phyloP scores from a whole-genome alignment of 441 rosid species.

The Bruguiera hainesii region DNA sequence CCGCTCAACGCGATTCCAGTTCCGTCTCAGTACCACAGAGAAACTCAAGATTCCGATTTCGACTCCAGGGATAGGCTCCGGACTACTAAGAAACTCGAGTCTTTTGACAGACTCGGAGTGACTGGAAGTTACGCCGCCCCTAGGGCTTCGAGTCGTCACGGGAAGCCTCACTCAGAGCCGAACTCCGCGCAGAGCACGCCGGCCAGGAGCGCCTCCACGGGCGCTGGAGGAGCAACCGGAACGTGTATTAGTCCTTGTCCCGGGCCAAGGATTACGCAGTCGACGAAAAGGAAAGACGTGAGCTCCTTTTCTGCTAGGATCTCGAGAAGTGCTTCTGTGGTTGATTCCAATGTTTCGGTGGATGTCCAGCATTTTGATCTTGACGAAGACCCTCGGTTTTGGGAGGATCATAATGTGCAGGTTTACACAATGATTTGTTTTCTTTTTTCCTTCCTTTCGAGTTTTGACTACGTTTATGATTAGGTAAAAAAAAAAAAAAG shows the following conservation, averaged over 20 bases:
- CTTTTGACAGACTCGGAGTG: slow-evolving; percentile 17
- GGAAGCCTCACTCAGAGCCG: slow-evolving; percentile 56
- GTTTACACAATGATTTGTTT: slow-evolving; percentile 26
- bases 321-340: slow-evolving; percentile 43
- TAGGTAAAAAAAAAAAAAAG: neutral
- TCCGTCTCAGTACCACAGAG: slow-evolving; percentile 59
- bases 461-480: neutral
- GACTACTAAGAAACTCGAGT: slow-evolving; percentile 35
- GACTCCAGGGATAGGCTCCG: slow-evolving; percentile 41
- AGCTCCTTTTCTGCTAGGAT: slow-evolving; percentile 43
- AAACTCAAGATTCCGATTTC: slow-evolving; percentile 29
- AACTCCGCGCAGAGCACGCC: slow-evolving; percentile 79
- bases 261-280: slow-evolving; percentile 34
- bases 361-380: slow-evolving; percentile 69
- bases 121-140: slow-evolving; percentile 31
- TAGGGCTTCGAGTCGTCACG: slow-evolving; percentile 41
- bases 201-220: slow-evolving; percentile 55
- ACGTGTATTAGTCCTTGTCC: slow-evolving; percentile 14
- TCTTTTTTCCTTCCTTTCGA: neutral
- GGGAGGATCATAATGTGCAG: slow-evolving; percentile 92
- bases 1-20: slow-evolving; percentile 78
- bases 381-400: slow-evolving; percentile 61
- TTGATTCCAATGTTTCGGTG: slow-evolving; percentile 32
- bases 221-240: slow-evolving; percentile 25
- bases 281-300: slow-evolving; percentile 45